These are phyloP conservation scores for Sporothrix mexicana DNA, from an alignment of 2,329 filamentous ascomycete species.

Conservation along the genomic window DNA sequence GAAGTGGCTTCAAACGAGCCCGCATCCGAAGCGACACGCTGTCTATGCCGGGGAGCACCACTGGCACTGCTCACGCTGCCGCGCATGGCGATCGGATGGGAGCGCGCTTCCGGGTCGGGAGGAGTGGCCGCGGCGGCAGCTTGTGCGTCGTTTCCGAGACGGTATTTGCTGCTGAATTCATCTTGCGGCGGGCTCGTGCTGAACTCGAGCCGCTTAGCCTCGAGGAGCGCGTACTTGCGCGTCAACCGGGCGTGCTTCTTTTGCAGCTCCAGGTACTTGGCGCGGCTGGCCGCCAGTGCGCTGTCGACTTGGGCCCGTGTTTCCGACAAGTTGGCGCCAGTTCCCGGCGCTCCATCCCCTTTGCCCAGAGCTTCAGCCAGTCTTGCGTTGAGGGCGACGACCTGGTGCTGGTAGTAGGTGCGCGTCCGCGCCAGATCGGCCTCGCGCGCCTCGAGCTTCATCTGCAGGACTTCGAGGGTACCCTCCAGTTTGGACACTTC, in stretches of 20 bases:
- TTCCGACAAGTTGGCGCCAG: conserved; percentile 40
- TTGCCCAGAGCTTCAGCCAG: conserved; percentile 49
- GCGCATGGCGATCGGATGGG: conserved; percentile 45
- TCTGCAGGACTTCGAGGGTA: conserved; percentile 62
- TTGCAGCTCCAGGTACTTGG: conserved; percentile 60
- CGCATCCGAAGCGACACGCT: conserved; percentile 53
- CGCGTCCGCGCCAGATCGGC: conserved; percentile 53
- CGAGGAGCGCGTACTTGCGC: conserved; percentile 59
- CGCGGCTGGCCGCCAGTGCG: conserved; percentile 57
- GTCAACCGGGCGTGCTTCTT: conserved; percentile 57
- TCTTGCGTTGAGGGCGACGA: conserved; percentile 54
- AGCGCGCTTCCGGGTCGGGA: conserved; percentile 45
- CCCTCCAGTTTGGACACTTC: conserved; percentile 64
- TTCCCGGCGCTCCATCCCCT: conserved; percentile 11
- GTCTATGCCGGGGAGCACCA: conserved; percentile 38
- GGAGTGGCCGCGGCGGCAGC: conserved; percentile 14
- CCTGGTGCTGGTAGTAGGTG: conserved; percentile 55
- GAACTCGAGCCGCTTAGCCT: conserved; percentile 44
- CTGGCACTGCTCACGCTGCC: conserved; percentile 21
- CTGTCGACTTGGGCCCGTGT: conserved; percentile 51
- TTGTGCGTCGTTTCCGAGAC: conserved; percentile 29
- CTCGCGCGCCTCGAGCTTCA: conserved; percentile 61
- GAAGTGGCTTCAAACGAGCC: conserved; percentile 48
- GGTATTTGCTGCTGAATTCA: neutral
- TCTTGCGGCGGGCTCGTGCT: conserved; percentile 26